A percentile compares a stretch with the other conserved stretches of the same genome.
phyloP scores from a whole-genome alignment of 768 basidiomycete genomes.

The Auriscalpium microsporum region DNA sequence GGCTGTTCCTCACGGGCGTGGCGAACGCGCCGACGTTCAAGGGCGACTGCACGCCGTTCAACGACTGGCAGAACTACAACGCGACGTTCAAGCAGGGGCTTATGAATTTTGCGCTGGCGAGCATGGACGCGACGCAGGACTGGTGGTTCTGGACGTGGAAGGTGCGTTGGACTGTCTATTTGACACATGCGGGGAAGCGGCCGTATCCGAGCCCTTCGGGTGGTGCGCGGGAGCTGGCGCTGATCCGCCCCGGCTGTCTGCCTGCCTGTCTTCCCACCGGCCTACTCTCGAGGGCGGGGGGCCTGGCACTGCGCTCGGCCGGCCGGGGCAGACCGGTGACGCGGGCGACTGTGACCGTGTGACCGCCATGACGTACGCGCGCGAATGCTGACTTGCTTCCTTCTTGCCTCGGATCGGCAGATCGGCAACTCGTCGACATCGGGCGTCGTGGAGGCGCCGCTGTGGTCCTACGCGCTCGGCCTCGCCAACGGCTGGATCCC shows the following conservation, averaged over 20 bases:
- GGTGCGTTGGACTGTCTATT: conserved; percentile 22
- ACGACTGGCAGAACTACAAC: conserved; percentile 47
- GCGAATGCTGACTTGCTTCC: conserved; percentile 2
- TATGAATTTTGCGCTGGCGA: conserved; percentile 40
- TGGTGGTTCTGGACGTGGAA: conserved; percentile 83
- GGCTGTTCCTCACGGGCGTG: conserved; percentile 36
- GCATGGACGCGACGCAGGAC: conserved; percentile 61
- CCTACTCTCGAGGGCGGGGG: no score
- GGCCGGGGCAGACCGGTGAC: no score
- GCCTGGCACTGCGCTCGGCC: no score
- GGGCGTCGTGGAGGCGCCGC: conserved; percentile 41
- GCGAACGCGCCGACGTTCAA: conserved; percentile 11
- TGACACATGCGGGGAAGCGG: neutral
- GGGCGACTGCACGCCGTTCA: conserved; percentile 33
- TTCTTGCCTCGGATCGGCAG: conserved; percentile 17
- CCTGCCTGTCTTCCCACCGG: no score
- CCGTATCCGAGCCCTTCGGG: no score
- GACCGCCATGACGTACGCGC: no score
- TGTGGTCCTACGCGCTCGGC: conserved; percentile 67
- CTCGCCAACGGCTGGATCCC: conserved; percentile 76
- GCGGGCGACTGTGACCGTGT: no score
- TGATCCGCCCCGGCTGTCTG: neutral
- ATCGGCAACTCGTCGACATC: conserved; percentile 50
- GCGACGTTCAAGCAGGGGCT: conserved; percentile 43
- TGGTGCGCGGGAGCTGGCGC: neutral